Conservation (phyloP, 805 yeast genomes). For the Brettanomyces bruxellensis region DNA sequence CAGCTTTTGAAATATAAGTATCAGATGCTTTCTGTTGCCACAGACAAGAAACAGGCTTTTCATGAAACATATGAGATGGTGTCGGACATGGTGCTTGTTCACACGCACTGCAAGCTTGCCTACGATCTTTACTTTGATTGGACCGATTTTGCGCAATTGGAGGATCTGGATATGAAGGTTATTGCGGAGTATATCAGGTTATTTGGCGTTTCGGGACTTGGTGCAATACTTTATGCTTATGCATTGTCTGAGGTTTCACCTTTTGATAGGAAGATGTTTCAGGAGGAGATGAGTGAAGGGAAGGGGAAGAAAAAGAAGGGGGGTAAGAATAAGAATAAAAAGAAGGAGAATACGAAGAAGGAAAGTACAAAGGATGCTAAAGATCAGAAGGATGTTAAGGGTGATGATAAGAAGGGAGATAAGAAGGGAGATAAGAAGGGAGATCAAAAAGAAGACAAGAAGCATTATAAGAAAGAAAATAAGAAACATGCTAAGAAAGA, state of each 20-base stretch:
- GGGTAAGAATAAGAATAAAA: background rate
- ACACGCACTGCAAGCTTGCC: conserved; percentile 49
- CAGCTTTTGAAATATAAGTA: conserved; percentile 49
- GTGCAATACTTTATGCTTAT: conserved; percentile 51
- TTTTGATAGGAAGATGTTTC: conserved; percentile 30
- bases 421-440: conserved; percentile 10
- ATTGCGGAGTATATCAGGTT: conserved; percentile 42
- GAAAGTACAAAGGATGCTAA: conserved; percentile 7
- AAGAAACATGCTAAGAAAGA: background rate
- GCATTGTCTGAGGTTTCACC: conserved; percentile 61
- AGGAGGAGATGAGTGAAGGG: conserved; percentile 14
- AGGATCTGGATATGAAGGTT: conserved; percentile 36
- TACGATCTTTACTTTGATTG: conserved; percentile 75
- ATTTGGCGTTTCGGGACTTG: conserved; percentile 48
- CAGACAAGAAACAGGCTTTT: conserved; percentile 34
- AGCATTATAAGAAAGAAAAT: background rate
- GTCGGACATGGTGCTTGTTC: conserved; percentile 65
- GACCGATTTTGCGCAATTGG: conserved; percentile 44
- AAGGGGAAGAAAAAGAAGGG: conserved; percentile 10
- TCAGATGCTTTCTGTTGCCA: conserved; percentile 43
- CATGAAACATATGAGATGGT: conserved; percentile 44
- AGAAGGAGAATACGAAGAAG: background rate
- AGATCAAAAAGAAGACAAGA: conserved; percentile 5
- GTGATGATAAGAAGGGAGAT: conserved; percentile 14
- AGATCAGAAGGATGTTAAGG: conserved; percentile 17